These are phyloP conservation scores for Cicer bijugum DNA, from an alignment of 306 rosid species.

Conservation along the genomic window DNA sequence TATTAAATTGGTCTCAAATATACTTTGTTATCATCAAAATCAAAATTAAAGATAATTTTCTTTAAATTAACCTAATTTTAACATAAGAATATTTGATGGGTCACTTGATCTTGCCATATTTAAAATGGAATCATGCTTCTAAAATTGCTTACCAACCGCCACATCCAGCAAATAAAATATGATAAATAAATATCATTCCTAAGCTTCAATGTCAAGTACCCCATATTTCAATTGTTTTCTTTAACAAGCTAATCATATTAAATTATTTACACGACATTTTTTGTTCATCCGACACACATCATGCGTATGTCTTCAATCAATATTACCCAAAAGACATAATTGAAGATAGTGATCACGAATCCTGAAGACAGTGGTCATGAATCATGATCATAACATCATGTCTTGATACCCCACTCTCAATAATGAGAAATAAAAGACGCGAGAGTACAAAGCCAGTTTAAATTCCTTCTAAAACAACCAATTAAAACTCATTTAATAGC, in stretches of 20 bases:
- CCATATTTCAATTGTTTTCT: constrained; percentile 43
- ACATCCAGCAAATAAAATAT: constrained; percentile 38
- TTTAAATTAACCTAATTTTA: too few relatives aligned
- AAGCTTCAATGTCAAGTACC: constrained; percentile 44
- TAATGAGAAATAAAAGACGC: neutral
- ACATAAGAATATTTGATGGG: constrained; percentile 26
- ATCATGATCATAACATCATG: constrained; percentile 52
- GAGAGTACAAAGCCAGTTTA: neutral
- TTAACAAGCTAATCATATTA: constrained; percentile 40
- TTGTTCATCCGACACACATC: constrained; percentile 52
- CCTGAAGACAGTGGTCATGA: constrained; percentile 9
- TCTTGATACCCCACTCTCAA: constrained; percentile 46
- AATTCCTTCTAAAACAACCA: too few relatives aligned
- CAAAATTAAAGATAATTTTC: too few relatives aligned
- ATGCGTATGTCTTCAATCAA: constrained; percentile 52
- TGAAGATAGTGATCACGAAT: neutral
- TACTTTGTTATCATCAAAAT: too few relatives aligned
- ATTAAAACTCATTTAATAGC: neutral
- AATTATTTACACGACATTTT: constrained; percentile 47
- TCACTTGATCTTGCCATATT: constrained; percentile 47
- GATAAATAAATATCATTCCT: constrained; percentile 21
- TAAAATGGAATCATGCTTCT: constrained; percentile 42
- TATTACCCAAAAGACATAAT: constrained; percentile 49
- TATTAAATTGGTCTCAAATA: too few relatives aligned
- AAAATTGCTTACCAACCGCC: constrained; percentile 43